These are phyloP conservation scores for Pseudogymnoascus sp. DNA, from an alignment of 2,329 filamentous ascomycete species.

Conservation along the genomic window DNA sequence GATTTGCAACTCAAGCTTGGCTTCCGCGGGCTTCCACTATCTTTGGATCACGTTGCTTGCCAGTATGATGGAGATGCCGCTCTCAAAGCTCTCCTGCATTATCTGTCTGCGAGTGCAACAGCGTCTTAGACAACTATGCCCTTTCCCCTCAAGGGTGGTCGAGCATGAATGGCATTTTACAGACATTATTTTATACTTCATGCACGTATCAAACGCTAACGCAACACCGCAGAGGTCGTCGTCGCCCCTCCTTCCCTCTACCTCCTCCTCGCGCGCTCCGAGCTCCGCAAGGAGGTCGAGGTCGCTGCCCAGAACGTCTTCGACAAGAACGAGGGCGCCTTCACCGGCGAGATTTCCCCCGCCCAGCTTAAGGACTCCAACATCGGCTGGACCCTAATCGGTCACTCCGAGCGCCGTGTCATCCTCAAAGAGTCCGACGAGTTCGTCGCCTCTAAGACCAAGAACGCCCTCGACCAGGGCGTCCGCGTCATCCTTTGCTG, in stretches of 20 bases:
- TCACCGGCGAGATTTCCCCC: slow-evolving; percentile 93
- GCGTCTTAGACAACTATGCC: not conserved
- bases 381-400: slow-evolving; percentile 84
- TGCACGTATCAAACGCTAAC: not conserved
- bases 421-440: slow-evolving; percentile 80
- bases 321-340: slow-evolving; percentile 94
- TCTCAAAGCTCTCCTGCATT: not conserved
- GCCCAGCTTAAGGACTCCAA: slow-evolving; percentile 81
- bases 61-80: not conserved
- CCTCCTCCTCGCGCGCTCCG: slow-evolving; percentile 76
- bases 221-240: slow-evolving; percentile 68
- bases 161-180: not conserved
- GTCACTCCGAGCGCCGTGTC: slow-evolving; percentile 90
- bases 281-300: slow-evolving; percentile 66
- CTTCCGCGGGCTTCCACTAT: not conserved
- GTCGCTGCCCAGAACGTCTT: slow-evolving; percentile 96
- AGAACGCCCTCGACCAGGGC: slow-evolving; percentile 79
- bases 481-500: slow-evolving; percentile 93
- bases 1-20: not conserved
- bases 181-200: not conserved
- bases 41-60: no score
- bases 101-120: not conserved
- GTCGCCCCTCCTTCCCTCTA: slow-evolving; percentile 86
- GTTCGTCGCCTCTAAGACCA: slow-evolving; percentile 88
- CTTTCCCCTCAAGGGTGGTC: not conserved